Conservation (phyloP, 495 filamentous ascomycete species). For the Aspergillus cristatus region DNA sequence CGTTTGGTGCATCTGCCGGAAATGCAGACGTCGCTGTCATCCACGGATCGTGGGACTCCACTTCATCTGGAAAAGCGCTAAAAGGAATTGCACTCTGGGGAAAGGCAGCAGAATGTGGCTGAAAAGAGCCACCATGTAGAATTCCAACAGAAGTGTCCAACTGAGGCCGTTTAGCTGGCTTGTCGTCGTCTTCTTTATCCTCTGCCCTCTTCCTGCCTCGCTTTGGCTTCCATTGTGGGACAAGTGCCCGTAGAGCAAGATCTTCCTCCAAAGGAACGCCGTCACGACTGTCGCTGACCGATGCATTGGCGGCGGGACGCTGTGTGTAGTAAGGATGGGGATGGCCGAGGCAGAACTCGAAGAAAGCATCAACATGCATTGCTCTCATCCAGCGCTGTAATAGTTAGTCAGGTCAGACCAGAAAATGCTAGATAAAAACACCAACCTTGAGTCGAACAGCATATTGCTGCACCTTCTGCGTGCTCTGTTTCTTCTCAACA, state of each 20-base stretch:
- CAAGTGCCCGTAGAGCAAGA: slow-evolving; percentile 76
- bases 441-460: slow-evolving; percentile 84
- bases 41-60: slow-evolving; percentile 44
- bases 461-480: slow-evolving; percentile 97
- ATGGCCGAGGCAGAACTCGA: slow-evolving; percentile 79
- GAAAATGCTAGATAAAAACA: slow-evolving; percentile 1
- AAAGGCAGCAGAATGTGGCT: slow-evolving; percentile 38
- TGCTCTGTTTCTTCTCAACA: slow-evolving; percentile 77
- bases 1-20: slow-evolving; percentile 12
- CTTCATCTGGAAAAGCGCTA: slow-evolving; percentile 50
- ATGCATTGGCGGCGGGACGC: slow-evolving; percentile 54
- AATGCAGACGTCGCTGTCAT: slow-evolving; percentile 37
- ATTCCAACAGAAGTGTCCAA: slow-evolving; percentile 57
- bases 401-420: slow-evolving; percentile 6
- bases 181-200: slow-evolving; percentile 54
- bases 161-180: slow-evolving; percentile 53
- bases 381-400: slow-evolving; percentile 91
- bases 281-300: slow-evolving; percentile 63
- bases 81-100: slow-evolving; percentile 54
- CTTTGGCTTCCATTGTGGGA: slow-evolving; percentile 85
- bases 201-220: slow-evolving; percentile 78
- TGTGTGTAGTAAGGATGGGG: slow-evolving; percentile 77
- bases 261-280: slow-evolving; percentile 89
- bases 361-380: slow-evolving; percentile 96
- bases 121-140: slow-evolving; percentile 44